Percentiles rank a stretch among this genome's conserved stretches.
Evolutionary conservation across 2,329 filamentous ascomycete genomes (phyloP).

Genomic region (Ophiostoma perfectum): DNA sequence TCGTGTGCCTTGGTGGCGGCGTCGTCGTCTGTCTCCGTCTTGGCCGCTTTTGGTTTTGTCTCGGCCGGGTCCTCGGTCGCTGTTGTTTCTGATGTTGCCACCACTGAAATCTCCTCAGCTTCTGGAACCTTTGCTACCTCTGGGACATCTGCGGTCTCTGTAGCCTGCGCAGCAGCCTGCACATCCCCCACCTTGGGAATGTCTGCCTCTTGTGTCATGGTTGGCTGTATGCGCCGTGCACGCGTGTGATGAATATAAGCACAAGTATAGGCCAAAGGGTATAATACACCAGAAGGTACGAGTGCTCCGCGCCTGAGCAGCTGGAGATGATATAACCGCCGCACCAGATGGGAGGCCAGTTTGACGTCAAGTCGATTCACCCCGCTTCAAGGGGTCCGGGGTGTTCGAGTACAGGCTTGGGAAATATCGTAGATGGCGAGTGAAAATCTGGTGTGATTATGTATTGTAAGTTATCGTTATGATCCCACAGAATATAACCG

Average conservation of each 20-base stretch:
- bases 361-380: not conserved
- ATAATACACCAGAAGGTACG: not conserved
- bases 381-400: not conserved
- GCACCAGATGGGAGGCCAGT: slow-evolving; percentile 19
- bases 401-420: not conserved
- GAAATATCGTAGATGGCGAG: too few relatives aligned
- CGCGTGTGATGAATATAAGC: not conserved
- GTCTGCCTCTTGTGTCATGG: not conserved
- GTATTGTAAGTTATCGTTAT: too few relatives aligned
- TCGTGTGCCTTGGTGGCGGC: slow-evolving; percentile 22
- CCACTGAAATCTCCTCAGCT: not conserved
- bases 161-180: not conserved
- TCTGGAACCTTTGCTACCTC: not conserved
- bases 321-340: slow-evolving; percentile 3
- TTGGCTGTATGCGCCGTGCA: not conserved
- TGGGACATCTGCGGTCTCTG: not conserved
- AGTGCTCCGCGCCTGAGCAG: not conserved
- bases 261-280: not conserved
- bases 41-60: slow-evolving; percentile 19
- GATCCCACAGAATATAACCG: too few relatives aligned
- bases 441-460: too few relatives aligned
- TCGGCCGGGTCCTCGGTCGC: not conserved
- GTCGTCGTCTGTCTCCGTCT: slow-evolving; percentile 17
- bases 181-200: not conserved
- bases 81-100: not conserved